Evolutionary conservation across 352 stramenopile genomes (phyloP), one percentile per base, ranked within the genome.

Genomic region (Pythium periplocum): DNA sequence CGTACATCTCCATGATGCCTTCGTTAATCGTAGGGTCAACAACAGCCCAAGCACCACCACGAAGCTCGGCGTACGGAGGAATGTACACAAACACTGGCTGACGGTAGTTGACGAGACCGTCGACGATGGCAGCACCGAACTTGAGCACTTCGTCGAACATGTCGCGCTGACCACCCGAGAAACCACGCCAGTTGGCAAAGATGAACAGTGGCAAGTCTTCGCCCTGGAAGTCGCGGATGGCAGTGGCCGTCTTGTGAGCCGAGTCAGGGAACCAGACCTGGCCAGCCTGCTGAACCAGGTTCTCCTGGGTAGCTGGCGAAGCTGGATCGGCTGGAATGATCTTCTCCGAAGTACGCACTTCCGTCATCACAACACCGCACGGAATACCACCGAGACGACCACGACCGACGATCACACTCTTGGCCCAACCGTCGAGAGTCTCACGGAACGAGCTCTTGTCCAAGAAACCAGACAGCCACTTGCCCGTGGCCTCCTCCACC

Each of bases 61-160:
- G 87, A 44, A 99, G 92, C 75, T 99, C 97, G 39, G 92, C 96
- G 71, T 98, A 97, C 34, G 98, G 97, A 54, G 97, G 97, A 60
- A 99, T 99, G 83, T 99, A 99, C 44, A 99, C 97, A 66, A 99
- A 99, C 45, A 99, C 96, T 45, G 98, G 98, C 76, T 99, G 96
- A 66, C 98, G 86, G 73, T 98, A 99, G 50, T 89, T 92, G 41
- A 99, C 97, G 51, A 99, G 97, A 4, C 89, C 95, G 66, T 99
- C 97, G 43, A 99, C 97, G 69, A 99, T 99, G 45, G 98, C 86
- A n/a, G 95, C 96, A 39, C 98, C 98, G 68, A 99, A 99, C 78
- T 99, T 99, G 62, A 99, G 90, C 57, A 99, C 96, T 73, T 99
- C 96, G 68, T 99, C 96, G 74, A 99, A 99, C 97, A 99, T 99